Evolutionary conservation across 306 rosid genomes (phyloP), one percentile per base, ranked within the genome.

Genomic region (Trifolium dubium): DNA sequence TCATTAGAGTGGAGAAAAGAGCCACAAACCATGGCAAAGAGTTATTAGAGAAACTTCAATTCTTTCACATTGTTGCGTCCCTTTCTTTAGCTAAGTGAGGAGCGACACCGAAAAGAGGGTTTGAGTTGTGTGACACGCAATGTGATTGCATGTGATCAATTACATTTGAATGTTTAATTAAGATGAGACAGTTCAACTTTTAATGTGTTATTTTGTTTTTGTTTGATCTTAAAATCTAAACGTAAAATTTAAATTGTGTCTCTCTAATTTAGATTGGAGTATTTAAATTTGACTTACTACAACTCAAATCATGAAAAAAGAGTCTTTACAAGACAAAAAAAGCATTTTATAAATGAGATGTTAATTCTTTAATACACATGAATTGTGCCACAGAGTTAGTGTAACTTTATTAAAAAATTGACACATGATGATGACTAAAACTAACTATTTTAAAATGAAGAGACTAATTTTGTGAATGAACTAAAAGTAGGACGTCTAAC

Each of bases 21-120:
- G 99, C 81, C 55, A 44, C 87, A 9, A 53, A 35, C 63, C 92
- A 92, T 35, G 96, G 92, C 51, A 87, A 89, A 69, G 96, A 86
- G 56, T 81, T 90, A 5, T 80, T 94, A 19, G 96, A 92, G 70
- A 83, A 92, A 49, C 84, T 94, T 3, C 97, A 94, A 74, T 94
- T 94, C 89, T 90, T 75, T 83, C 97, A 94, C 76, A 94, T 94
- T 6, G 95, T 94, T 51, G 99, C 99, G 0, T 92, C 99, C 35
- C 97, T 95, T 78, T 86, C 99, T 68, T 70, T 92, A 34, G 75
- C 75, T 50, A 76, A 31, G 67, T 50, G 76, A 58, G 43, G 70
- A 46, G 56, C n/a, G 13, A 44, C 3, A 9, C 1, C 23, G 5
- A 71, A 23, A 29, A 3, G 3, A 5, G 3, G 55, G 3, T 49